A percentile compares a stretch with the other conserved stretches of the same genome.
Evolutionary conservation across 2,329 filamentous ascomycete species (phyloP).

Genomic region (Trichoderma endophyticum): DNA sequence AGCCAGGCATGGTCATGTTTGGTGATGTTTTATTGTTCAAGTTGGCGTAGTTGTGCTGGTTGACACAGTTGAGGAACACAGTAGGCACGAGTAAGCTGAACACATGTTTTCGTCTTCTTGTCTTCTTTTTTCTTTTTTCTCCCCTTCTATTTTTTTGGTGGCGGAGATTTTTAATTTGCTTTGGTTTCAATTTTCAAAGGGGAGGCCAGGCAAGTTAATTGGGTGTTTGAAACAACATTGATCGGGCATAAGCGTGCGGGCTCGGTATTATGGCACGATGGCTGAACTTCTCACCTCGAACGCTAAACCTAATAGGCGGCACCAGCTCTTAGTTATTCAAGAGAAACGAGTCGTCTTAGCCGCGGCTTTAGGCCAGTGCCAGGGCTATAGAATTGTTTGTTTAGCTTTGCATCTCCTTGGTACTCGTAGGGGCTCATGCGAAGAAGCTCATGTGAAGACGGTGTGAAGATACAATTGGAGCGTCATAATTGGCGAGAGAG

Average conservation of each 20-base stretch:
- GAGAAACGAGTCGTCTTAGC: background rate
- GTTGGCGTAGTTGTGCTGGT: background rate
- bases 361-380: background rate
- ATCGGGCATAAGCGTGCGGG: constrained; percentile 14
- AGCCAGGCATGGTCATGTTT: constrained; percentile 10
- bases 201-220: background rate
- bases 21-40: background rate
- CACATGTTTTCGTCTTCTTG: background rate
- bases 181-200: background rate
- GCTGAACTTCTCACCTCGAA: background rate
- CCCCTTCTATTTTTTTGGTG: background rate
- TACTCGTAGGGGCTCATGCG: background rate
- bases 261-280: constrained; percentile 7
- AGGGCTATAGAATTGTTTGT: background rate
- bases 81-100: background rate
- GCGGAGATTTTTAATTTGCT: background rate
- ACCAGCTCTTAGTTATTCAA: background rate
- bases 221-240: background rate
- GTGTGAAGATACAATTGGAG: background rate
- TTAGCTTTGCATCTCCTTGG: background rate
- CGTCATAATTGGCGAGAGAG: background rate
- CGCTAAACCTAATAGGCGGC: background rate
- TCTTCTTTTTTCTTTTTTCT: background rate
- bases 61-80: background rate
- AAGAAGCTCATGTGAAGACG: background rate